Base-by-base conservation (phyloP, 139 green algal genomes). In the Picochlorum costavermella region DNA sequence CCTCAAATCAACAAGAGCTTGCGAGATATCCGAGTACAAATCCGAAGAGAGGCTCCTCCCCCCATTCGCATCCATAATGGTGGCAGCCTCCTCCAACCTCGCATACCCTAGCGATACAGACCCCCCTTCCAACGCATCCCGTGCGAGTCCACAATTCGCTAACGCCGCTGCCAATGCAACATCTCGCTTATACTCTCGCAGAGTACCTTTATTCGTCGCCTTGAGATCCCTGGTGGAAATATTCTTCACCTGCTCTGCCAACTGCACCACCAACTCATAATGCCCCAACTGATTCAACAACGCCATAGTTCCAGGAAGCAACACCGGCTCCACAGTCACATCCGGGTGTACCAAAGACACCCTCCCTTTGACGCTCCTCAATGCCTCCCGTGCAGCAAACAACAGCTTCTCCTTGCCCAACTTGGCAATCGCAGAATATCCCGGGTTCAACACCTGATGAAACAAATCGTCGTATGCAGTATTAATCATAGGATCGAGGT, bases 31-130 rank as follows among this genome's bases (percentile, higher is more conserved):
- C 1, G 43, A 43, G 13, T 68, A 60, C 46, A 91, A 72, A 5
- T 37, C 29, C 4, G 75, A 73, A 5, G 84, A 81, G 26, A 88
- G 51, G 13, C 61, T 25, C 1, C 59, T 60, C 12, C 46, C 36
- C 0, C 70, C 73, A 29, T 16, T 17, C 8, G 68, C 13, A 28
- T 44, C 26, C 3, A 61, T 67, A 20, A 72, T 33, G 4, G 64
- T 29, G 14, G 90, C 73, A 6, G 84, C 83, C 36, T 84, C 83
- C 58, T 85, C 76, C 65, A 91, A 50, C 3, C 60, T 64, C 5
- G 74, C 65, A 56, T 60, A 79, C 6, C 64, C 76, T 31, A 70
- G 28, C 4, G 69, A 49, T 2, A 62, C 29, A 48, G 70, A 57
- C 50, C 31, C 45, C 28, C 13, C 23, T 20, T 64, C 60, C 14